Percentiles rank a stretch among this genome's conserved stretches.
These are phyloP conservation scores for Periconia sp. DNA, from an alignment of 2,329 filamentous ascomycete species.

Conservation along the genomic window DNA sequence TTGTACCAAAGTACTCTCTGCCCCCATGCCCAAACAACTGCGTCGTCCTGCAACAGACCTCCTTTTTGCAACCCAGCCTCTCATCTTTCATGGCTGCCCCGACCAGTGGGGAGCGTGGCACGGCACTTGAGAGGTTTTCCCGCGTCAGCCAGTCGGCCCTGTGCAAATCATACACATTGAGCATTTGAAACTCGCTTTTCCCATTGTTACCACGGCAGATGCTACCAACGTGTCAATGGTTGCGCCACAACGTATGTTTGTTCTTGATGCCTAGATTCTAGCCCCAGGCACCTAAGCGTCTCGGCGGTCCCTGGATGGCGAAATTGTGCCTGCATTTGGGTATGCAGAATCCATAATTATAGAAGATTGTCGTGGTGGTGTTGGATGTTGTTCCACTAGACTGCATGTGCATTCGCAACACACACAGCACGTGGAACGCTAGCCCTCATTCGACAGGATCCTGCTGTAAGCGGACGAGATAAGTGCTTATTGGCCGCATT, in stretches of 20 bases:
- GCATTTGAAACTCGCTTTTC: slow-evolving; percentile 18
- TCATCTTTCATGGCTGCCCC: slow-evolving; percentile 2
- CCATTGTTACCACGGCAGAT: not conserved
- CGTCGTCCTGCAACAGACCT: slow-evolving; percentile 23
- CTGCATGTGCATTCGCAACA: too few species aligned
- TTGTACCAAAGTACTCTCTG: slow-evolving; percentile 14
- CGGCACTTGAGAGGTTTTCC: not conserved
- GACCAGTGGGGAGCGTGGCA: slow-evolving; percentile 16
- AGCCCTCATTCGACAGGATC: not conserved
- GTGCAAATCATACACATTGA: slow-evolving; percentile 31
- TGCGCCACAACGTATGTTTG: not conserved
- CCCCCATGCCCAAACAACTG: slow-evolving; percentile 9
- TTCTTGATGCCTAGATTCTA: not conserved
- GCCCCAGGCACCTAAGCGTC: not conserved
- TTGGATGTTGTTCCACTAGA: too few species aligned
- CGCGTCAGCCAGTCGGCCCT: slow-evolving; percentile 13
- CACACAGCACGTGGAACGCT: not conserved
- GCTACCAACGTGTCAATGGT: not conserved
- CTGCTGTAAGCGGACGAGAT: not conserved
- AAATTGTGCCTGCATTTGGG: not conserved
- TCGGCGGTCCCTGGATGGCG: slow-evolving; percentile 1
- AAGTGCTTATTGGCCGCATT: not conserved
- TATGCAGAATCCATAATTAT: too few species aligned
- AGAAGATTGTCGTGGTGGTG: too few species aligned
- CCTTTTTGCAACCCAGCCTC: slow-evolving; percentile 17